Conservation (phyloP, 2,329 filamentous ascomycete species). For the Pseudocercospora fuligena region DNA sequence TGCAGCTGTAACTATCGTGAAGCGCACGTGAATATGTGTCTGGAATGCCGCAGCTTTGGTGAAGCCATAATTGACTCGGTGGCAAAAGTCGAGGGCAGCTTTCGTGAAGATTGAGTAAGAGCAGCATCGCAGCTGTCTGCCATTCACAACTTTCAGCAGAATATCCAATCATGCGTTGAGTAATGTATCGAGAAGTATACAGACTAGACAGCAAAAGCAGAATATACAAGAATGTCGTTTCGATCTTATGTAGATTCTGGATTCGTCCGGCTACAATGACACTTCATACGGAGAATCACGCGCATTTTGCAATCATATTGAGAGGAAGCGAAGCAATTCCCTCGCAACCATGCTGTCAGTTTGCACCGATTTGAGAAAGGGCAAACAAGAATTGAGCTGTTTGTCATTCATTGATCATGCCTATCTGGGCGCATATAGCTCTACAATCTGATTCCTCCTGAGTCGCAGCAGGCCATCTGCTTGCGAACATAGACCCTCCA, state of each 20-base stretch:
- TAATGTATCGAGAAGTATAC: neutral
- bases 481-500: constrained; percentile 7
- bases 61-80: neutral
- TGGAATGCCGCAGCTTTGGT: neutral
- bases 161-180: neutral
- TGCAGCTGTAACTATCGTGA: neutral
- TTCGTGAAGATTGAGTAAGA: too few relatives aligned
- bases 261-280: too few relatives aligned
- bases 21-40: neutral
- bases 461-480: neutral
- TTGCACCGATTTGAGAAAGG: neutral
- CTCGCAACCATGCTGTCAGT: neutral
- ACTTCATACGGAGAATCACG: too few relatives aligned
- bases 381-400: neutral
- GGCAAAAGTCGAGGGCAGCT: neutral
- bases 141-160: neutral
- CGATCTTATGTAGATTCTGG: neutral
- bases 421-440: neutral
- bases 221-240: neutral
- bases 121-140: neutral
- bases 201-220: neutral
- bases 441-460: too few relatives aligned
- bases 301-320: neutral
- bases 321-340: neutral
- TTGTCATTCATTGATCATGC: neutral